Evolutionary conservation across 208 protist genomes (phyloP).

Genomic region (Vickermania spadyakhi): DNA sequence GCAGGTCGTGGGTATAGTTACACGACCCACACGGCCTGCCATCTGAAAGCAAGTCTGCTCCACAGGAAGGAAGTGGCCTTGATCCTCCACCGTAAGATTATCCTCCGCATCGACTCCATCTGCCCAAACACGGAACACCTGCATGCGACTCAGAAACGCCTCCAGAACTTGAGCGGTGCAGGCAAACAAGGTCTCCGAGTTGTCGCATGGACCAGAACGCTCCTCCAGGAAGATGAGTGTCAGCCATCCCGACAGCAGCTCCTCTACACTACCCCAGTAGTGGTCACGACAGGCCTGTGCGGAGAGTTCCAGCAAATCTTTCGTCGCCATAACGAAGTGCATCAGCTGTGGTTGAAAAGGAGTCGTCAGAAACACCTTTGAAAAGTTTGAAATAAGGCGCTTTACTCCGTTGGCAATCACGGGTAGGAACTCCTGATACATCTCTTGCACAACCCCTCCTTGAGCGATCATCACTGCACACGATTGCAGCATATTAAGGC

Average conservation of each 20-base stretch:
- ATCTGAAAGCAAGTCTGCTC: background rate
- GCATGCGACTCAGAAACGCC: background rate
- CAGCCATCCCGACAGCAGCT: constrained; percentile 45
- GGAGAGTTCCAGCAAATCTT: constrained; percentile 7
- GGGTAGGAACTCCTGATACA: constrained; percentile 14
- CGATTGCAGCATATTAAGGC: constrained; percentile 23
- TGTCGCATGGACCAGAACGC: background rate
- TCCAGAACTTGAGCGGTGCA: background rate
- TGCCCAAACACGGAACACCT: background rate
- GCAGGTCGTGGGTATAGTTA: background rate
- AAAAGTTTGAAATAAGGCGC: constrained; percentile 31
- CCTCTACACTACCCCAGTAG: constrained; percentile 34
- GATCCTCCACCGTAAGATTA: no score
- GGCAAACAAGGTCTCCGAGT: background rate
- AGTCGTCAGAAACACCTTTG: constrained; percentile 18
- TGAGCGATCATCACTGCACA: constrained; percentile 7
- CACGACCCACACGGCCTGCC: background rate
- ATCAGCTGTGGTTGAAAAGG: constrained; percentile 9
- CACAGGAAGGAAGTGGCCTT: background rate
- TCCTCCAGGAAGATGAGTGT: background rate
- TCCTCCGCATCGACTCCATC: no score
- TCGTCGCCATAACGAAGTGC: constrained; percentile 15
- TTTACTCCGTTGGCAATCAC: constrained; percentile 21
- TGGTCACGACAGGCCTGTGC: background rate
- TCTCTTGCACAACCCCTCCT: constrained; percentile 1